Evolutionary conservation across 257 asterid genomes (phyloP).

Genomic region (Jaltomata sinuosa): DNA sequence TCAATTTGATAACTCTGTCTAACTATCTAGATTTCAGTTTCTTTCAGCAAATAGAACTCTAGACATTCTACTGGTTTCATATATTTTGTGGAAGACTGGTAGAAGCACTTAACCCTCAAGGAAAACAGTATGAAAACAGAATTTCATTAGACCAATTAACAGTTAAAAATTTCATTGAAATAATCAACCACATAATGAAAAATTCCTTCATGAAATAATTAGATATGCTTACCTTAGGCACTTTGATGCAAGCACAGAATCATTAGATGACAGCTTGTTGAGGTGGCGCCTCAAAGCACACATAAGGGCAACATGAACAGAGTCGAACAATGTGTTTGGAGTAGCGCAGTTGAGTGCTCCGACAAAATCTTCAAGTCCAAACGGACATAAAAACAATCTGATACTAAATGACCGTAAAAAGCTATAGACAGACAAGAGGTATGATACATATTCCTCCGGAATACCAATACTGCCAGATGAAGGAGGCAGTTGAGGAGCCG

Average conservation of each 20-base stretch:
- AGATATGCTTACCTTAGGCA: conserved; percentile 43
- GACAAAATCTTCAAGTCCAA: conserved; percentile 79
- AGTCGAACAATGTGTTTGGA: conserved; percentile 75
- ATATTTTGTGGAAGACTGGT: neutral
- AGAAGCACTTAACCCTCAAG: neutral
- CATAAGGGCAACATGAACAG: conserved; percentile 71
- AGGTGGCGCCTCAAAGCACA: conserved; percentile 50
- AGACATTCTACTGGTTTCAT: neutral
- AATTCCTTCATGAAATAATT: neutral
- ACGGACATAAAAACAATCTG: conserved; percentile 63
- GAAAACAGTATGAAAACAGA: neutral
- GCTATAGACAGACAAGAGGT: conserved; percentile 66
- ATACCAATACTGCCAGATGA: conserved; percentile 68
- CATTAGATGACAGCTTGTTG: conserved; percentile 52
- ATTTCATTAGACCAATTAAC: neutral
- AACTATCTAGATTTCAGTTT: neutral
- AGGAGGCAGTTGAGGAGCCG: conserved; percentile 75
- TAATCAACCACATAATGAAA: neutral
- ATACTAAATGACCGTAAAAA: conserved; percentile 74
- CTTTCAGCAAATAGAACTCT: neutral
- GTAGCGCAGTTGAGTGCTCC: conserved; percentile 70
- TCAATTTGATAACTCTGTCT: neutral
- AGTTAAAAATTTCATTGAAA: neutral
- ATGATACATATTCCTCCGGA: conserved; percentile 55
- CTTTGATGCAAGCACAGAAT: conserved; percentile 56